These are phyloP conservation scores for Cyberlindnera americana DNA, from an alignment of 805 yeast species.

Conservation along the genomic window DNA sequence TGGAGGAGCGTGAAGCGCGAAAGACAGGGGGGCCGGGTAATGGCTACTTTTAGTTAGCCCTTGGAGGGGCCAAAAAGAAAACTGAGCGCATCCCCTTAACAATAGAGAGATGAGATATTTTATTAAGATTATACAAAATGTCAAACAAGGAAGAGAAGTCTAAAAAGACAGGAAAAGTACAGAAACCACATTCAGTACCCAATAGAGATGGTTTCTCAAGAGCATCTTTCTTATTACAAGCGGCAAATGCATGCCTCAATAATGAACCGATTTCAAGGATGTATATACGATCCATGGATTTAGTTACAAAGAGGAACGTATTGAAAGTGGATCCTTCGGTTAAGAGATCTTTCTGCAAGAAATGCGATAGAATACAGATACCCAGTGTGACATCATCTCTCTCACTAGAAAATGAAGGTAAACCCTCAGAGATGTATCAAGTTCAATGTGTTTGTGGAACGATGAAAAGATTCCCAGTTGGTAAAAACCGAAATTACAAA, in stretches of 20 bases:
- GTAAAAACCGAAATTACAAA: slow-evolving; percentile 45
- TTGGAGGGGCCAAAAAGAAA: no score
- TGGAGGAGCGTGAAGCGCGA: no score
- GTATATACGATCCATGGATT: slow-evolving; percentile 50
- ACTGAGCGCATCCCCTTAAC: no score
- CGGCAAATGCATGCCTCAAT: slow-evolving; percentile 26
- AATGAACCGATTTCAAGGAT: slow-evolving; percentile 48
- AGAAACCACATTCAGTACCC: slow-evolving; percentile 11
- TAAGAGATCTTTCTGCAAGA: slow-evolving; percentile 68
- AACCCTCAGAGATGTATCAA: slow-evolving; percentile 45
- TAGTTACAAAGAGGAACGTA: slow-evolving; percentile 67
- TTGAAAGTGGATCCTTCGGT: slow-evolving; percentile 58
- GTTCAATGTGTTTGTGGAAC: slow-evolving; percentile 52
- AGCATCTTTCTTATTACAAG: slow-evolving; percentile 55
- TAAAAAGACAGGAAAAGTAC: not conserved
- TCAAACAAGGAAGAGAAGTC: not conserved
- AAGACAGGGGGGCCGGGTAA: no score
- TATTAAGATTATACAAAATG: no score
- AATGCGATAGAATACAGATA: slow-evolving; percentile 49
- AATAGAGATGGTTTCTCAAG: slow-evolving; percentile 56
- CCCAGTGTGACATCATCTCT: slow-evolving; percentile 44
- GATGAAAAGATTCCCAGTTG: slow-evolving; percentile 58
- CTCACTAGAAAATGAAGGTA: slow-evolving; percentile 41
- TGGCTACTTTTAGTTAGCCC: no score
- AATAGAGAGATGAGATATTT: no score